phyloP scores from a whole-genome alignment of 2,329 filamentous ascomycete genomes.

The Epicoccum sorghinum region DNA sequence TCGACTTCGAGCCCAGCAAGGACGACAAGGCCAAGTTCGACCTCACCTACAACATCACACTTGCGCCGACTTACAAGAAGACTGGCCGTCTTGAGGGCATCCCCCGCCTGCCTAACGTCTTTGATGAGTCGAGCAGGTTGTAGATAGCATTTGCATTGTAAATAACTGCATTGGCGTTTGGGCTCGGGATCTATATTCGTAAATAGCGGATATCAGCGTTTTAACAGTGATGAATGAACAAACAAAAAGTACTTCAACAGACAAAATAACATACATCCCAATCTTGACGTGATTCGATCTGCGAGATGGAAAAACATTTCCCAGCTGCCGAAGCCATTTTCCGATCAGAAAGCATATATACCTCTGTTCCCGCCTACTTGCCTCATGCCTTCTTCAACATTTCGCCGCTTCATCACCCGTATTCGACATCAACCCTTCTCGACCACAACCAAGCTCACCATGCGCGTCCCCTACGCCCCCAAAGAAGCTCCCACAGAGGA shows the following conservation, averaged over 20 bases:
- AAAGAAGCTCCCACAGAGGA: conserved; percentile 55
- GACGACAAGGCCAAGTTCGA: conserved; percentile 63
- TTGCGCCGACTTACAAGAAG: conserved; percentile 53
- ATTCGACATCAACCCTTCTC: not conserved
- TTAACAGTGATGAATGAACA: not conserved
- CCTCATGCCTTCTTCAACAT: not conserved
- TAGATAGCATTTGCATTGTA: conserved; percentile 19
- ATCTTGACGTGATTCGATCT: not conserved
- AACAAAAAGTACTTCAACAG: not conserved
- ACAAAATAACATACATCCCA: not conserved
- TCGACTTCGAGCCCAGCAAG: conserved; percentile 62
- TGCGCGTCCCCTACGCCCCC: conserved; percentile 64
- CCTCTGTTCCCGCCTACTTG: not conserved
- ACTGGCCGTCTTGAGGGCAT: conserved; percentile 41
- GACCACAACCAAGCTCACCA: conserved; percentile 38
- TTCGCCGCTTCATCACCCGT: not conserved
- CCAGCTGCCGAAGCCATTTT: conserved; percentile 9
- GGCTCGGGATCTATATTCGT: conserved; percentile 15
- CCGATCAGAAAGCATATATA: conserved; percentile 4
- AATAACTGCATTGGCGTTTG: conserved; percentile 16
- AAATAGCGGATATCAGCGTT: conserved; percentile 20
- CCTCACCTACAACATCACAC: conserved; percentile 66
- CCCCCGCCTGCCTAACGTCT: conserved; percentile 37
- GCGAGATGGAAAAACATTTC: conserved; percentile 6
- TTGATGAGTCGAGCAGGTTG: conserved; percentile 33